Evolutionary conservation across 164 flowering plant genomes (phyloP).

Genomic region (Vitis rotundifolia): DNA sequence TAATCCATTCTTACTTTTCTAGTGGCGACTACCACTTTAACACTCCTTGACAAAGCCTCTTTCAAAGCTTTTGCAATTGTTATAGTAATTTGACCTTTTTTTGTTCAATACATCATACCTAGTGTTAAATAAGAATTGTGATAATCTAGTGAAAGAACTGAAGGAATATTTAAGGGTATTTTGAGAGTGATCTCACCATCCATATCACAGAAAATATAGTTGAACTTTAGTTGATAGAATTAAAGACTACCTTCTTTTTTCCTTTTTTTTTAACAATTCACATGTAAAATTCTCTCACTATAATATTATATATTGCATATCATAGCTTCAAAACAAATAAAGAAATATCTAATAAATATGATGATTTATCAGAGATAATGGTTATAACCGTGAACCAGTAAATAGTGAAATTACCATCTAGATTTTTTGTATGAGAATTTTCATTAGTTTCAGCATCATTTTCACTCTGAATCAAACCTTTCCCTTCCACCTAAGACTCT

Average conservation of each 20-base stretch:
- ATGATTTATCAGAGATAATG: constrained; percentile 6
- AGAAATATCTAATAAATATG: not conserved
- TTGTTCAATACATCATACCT: constrained; percentile 90
- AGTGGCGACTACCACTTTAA: constrained; percentile 90
- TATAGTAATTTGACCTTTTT: constrained; percentile 56
- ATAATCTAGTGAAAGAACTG: constrained; percentile 7
- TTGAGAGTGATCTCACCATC: constrained; percentile 66
- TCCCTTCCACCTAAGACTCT: constrained; percentile 87
- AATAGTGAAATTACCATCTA: constrained; percentile 33
- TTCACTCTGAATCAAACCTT: constrained; percentile 86
- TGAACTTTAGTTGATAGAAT: constrained; percentile 82
- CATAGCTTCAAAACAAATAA: not conserved
- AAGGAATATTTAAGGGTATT: not conserved
- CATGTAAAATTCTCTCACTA: constrained; percentile 40
- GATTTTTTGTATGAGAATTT: too few species aligned
- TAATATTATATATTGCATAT: constrained; percentile 18
- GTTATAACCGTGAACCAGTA: not conserved
- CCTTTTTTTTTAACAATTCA: constrained; percentile 58
- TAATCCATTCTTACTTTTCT: constrained; percentile 68
- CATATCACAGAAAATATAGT: constrained; percentile 92
- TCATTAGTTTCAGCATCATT: constrained; percentile 54
- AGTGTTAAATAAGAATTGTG: constrained; percentile 13
- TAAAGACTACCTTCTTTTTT: constrained; percentile 84
- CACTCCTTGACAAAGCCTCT: constrained; percentile 82
- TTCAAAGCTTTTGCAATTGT: constrained; percentile 72